These are phyloP conservation scores for Naganishia kalamii DNA, from an alignment of 768 basidiomycete genomes.

Conservation along the genomic window DNA sequence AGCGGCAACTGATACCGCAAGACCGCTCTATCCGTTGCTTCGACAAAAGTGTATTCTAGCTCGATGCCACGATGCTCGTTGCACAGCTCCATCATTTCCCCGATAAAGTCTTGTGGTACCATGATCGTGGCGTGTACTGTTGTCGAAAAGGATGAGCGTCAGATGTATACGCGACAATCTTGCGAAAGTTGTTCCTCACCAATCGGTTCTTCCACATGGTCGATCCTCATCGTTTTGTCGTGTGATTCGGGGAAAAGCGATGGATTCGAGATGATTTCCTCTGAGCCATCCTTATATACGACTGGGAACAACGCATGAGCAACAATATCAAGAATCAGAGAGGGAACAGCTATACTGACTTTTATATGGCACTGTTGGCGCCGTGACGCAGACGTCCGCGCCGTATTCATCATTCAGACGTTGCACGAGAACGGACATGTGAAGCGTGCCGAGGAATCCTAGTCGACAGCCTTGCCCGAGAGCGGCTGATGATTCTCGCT, in stretches of 20 bases:
- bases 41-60: conserved; percentile 76
- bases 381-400: conserved; percentile 87
- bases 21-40: conserved; percentile 59
- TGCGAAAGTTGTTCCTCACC: conserved; percentile 30
- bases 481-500: conserved; percentile 86
- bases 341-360: conserved; percentile 48
- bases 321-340: not conserved
- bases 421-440: conserved; percentile 73
- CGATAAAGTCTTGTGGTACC: conserved; percentile 66
- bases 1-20: conserved; percentile 78
- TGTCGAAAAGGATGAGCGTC: not conserved
- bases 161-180: not conserved
- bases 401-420: conserved; percentile 94
- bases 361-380: conserved; percentile 92
- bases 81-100: conserved; percentile 93
- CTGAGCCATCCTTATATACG: conserved; percentile 61
- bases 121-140: conserved; percentile 84
- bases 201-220: conserved; percentile 80
- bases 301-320: conserved; percentile 52
- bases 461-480: conserved; percentile 91
- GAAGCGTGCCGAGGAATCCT: conserved; percentile 89
- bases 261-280: conserved; percentile 74
- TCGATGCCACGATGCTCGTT: conserved; percentile 75
- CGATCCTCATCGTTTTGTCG: conserved; percentile 55
- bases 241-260: conserved; percentile 84